Base-by-base conservation (phyloP, 129 eudicot genomes). In the Escallonia herrerae region DNA sequence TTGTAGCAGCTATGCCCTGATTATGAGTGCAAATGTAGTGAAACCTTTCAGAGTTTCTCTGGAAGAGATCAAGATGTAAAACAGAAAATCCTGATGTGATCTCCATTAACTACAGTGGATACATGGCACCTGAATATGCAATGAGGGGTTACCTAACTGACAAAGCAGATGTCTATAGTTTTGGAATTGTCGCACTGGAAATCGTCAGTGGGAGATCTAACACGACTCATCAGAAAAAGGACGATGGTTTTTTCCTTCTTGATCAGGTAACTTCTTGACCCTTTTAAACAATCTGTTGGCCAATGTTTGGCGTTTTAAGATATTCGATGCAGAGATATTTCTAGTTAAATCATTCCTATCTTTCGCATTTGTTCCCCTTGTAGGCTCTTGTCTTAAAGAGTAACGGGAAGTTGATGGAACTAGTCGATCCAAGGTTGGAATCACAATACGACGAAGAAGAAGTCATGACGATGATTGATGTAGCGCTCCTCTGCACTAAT, bases 71-170 rank as follows among this genome's bases (percentile, higher is more conserved):
- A 61, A 13, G 6, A 62, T 43, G 3, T 5, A 13, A 15, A 14
- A 10, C 8, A 13, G 33, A 22, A 22, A 22, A 22, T 22, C 33
- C 33, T 52, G 40, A 65, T 6, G 59, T 51, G 6, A 39, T 6
- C 9, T 7, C 40, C 40, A 50, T 43, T 50, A 11, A 40, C 43
- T 74, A 1, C 65, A 83, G 89, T 49, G 89, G 89, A 70, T 83
- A 83, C 49, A 83, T 83, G 85, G 85, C 89, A 8, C 89, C 89
- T 22, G 89, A 83, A 73, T 83, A 83, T 59, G 89, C 89, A 43
- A 68, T 79, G 77, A 46, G 80, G 54, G 89, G 89, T 56, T 57
- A 79, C 72, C 71, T 83, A 33, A 79, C 85, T 2, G 73, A 76
- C 62, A 83, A 83, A 78, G 89, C 84, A 45, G 89, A 83, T 66